These are phyloP conservation scores for Starmera quercuum DNA, from an alignment of 805 yeast genomes.

Conservation along the genomic window DNA sequence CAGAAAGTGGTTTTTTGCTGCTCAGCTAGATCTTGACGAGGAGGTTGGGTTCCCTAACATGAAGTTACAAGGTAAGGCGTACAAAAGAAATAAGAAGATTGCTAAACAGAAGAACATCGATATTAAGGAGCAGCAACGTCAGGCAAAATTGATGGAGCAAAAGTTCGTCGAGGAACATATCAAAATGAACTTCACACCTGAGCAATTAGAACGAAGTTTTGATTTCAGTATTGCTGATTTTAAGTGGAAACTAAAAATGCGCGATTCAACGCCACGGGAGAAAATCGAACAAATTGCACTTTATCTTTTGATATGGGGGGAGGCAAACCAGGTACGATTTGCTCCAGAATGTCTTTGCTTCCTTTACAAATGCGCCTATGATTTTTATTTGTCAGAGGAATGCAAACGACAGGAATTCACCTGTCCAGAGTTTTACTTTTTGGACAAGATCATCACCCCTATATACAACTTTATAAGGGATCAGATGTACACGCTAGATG, in stretches of 20 bases:
- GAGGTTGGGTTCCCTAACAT: slow-evolving; percentile 50
- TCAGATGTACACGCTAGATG: slow-evolving; percentile 44
- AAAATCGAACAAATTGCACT: slow-evolving; percentile 58
- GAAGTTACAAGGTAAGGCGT: slow-evolving; percentile 42
- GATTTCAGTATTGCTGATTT: slow-evolving; percentile 69
- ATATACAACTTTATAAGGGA: slow-evolving; percentile 51
- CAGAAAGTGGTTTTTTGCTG: slow-evolving; percentile 88
- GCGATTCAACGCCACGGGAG: slow-evolving; percentile 37
- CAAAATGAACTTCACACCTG: slow-evolving; percentile 41
- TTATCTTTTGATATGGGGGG: slow-evolving; percentile 82
- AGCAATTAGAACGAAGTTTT: slow-evolving; percentile 30
- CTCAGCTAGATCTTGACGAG: slow-evolving; percentile 71
- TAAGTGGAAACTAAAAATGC: slow-evolving; percentile 47
- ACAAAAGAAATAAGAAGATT: slow-evolving; percentile 31
- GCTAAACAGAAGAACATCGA: slow-evolving; percentile 34
- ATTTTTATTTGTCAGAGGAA: slow-evolving; percentile 43
- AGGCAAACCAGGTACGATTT: slow-evolving; percentile 76
- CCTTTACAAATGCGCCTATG: slow-evolving; percentile 73
- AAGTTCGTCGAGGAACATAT: slow-evolving; percentile 41
- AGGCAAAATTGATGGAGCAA: slow-evolving; percentile 39
- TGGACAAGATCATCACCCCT: slow-evolving; percentile 69
- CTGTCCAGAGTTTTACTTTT: slow-evolving; percentile 31
- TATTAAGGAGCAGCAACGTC: slow-evolving; percentile 25
- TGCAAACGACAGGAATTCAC: slow-evolving; percentile 8
- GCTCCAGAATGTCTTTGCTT: slow-evolving; percentile 87